A percentile compares a stretch with the other conserved stretches of the same genome.
Evolutionary conservation across 169 alveolate genomes (phyloP).

Genomic region (Haemoproteus tartakovskyi): DNA sequence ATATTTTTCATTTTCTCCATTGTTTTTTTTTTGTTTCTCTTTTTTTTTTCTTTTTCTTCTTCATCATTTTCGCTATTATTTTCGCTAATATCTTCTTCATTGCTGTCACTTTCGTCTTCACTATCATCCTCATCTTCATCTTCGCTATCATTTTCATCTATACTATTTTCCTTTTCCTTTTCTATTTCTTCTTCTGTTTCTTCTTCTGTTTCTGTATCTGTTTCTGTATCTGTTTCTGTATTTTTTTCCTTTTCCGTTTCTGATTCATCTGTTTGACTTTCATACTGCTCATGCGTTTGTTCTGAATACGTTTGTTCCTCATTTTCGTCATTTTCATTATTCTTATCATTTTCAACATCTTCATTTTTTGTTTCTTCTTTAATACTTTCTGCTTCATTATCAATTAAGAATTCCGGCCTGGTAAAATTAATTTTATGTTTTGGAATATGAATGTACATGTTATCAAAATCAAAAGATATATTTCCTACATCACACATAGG

Average conservation of each 20-base stretch:
- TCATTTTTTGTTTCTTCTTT: too few relatives aligned
- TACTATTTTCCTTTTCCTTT: constrained; percentile 51
- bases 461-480: constrained; percentile 91
- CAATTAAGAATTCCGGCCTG: constrained; percentile 29
- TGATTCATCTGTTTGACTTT: too few relatives aligned
- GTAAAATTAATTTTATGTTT: constrained; percentile 92
- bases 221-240: too few relatives aligned
- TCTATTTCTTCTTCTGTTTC: constrained; percentile 11
- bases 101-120: too few relatives aligned
- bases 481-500: constrained; percentile 97
- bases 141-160: background rate
- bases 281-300: too few relatives aligned
- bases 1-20: constrained; percentile 20
- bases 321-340: too few relatives aligned
- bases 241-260: too few relatives aligned
- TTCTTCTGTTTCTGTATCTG: constrained; percentile 39
- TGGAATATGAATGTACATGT: constrained; percentile 96
- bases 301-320: too few relatives aligned
- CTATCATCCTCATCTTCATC: background rate
- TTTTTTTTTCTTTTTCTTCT: constrained; percentile 4
- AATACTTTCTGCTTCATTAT: background rate
- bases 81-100: too few relatives aligned
- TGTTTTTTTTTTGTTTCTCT: background rate
- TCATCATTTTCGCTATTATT: constrained; percentile 18
- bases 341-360: too few relatives aligned